A percentile compares a stretch with the other conserved stretches of the same genome.
Conservation (phyloP, 306 rosid genomes). For the Dryas alaskensis region DNA sequence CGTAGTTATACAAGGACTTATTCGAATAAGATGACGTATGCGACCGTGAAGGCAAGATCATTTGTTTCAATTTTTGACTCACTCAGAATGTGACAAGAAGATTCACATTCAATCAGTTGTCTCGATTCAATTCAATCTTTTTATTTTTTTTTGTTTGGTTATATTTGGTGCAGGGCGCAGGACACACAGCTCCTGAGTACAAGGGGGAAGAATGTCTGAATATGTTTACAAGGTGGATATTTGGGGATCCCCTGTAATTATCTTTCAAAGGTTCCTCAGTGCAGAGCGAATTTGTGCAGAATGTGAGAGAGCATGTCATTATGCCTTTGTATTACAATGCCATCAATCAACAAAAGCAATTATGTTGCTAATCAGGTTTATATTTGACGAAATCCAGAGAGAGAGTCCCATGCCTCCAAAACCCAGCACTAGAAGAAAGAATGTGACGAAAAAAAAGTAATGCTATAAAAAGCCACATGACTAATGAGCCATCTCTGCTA, state of each 20-base stretch:
- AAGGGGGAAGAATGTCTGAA: slow-evolving; percentile 44
- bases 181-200: slow-evolving; percentile 60
- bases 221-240: slow-evolving; percentile 54
- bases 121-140: background rate
- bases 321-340: background rate
- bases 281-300: no score
- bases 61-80: background rate
- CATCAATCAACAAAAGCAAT: background rate
- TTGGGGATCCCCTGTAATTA: slow-evolving; percentile 24
- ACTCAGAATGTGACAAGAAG: background rate
- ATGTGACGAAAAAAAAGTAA: background rate
- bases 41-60: slow-evolving; percentile 62
- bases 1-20: slow-evolving; percentile 58
- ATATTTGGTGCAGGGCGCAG: slow-evolving; percentile 47
- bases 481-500: background rate
- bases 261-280: background rate
- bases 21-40: slow-evolving; percentile 66
- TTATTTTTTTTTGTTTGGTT: background rate
- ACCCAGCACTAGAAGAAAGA: background rate
- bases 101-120: background rate
- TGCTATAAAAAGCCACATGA: background rate
- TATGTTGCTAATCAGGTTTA: background rate
- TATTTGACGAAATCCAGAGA: background rate
- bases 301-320: no score
- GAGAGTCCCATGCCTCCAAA: background rate